phyloP scores from a whole-genome alignment of 2,329 filamentous ascomycete genomes.

The Drechslera avenae region DNA sequence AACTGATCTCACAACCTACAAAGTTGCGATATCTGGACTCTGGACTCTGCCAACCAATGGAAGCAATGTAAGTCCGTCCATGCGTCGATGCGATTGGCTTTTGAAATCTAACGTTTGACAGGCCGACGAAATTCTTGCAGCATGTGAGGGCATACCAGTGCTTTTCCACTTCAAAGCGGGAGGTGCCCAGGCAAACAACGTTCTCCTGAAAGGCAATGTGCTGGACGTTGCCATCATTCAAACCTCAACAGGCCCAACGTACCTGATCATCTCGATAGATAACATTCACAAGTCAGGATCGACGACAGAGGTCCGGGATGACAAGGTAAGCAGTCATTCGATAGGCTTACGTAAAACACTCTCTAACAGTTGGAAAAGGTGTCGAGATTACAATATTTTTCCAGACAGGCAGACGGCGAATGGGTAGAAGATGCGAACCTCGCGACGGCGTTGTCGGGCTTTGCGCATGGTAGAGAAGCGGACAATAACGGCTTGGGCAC shows the following conservation, averaged over 20 bases:
- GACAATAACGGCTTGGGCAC: conserved; percentile 24
- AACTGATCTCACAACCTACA: conserved; percentile 28
- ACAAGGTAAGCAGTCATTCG: conserved; percentile 31
- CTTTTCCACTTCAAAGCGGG: conserved; percentile 67
- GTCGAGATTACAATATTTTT: conserved; percentile 36
- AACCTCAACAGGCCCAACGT: conserved; percentile 11
- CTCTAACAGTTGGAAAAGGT: conserved; percentile 24
- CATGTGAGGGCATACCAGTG: conserved; percentile 58
- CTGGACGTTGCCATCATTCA: conserved; percentile 58
- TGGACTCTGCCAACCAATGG: conserved; percentile 47
- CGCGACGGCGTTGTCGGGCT: conserved; percentile 23
- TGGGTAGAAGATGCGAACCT: conserved; percentile 32
- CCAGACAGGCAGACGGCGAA: conserved; percentile 21
- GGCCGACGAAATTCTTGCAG: conserved; percentile 45
- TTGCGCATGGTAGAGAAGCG: conserved; percentile 18
- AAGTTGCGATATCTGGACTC: conserved; percentile 58
- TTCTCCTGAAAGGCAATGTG: conserved; percentile 68
- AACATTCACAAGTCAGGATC: conserved; percentile 58
- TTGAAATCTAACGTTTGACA: conserved; percentile 16
- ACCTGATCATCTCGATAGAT: conserved; percentile 59
- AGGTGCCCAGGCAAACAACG: conserved; percentile 46
- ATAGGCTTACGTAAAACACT: conserved; percentile 1
- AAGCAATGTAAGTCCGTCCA: conserved; percentile 51
- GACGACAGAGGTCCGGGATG: conserved; percentile 47
- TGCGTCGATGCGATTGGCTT: background rate